Evolutionary conservation across 2,329 filamentous ascomycete species (phyloP).

Genomic region (Colletotrichum liaoningense): DNA sequence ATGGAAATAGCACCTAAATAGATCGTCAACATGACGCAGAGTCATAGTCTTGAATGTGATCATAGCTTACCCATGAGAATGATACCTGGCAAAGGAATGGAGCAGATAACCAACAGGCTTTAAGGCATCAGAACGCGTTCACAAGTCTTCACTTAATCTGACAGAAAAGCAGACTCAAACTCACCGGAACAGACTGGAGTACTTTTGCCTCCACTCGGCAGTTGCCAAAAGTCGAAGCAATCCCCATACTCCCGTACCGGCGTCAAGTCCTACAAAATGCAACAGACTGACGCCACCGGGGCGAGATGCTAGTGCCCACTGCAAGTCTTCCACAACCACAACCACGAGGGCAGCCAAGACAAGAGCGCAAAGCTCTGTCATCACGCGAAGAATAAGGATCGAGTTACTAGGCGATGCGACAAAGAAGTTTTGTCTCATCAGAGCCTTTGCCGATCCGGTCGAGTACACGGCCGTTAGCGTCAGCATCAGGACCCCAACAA

Average conservation of each 20-base stretch:
- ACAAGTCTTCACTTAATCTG: neutral
- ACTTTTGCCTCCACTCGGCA: slow-evolving; percentile 30
- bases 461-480: slow-evolving; percentile 27
- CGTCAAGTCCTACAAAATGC: slow-evolving; percentile 28
- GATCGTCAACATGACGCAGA: neutral
- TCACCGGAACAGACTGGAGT: slow-evolving; percentile 31
- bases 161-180: neutral
- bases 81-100: slow-evolving; percentile 23
- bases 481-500: slow-evolving; percentile 17
- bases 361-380: slow-evolving; percentile 28
- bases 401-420: slow-evolving; percentile 23
- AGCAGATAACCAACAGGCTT: slow-evolving; percentile 26
- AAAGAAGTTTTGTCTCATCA: slow-evolving; percentile 28
- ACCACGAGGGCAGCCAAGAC: slow-evolving; percentile 17
- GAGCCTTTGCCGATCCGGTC: slow-evolving; percentile 27
- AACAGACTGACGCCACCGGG: slow-evolving; percentile 21
- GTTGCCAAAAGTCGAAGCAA: slow-evolving; percentile 22
- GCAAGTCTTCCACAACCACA: slow-evolving; percentile 28
- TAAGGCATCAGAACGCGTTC: neutral
- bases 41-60: neutral
- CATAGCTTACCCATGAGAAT: slow-evolving; percentile 26
- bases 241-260: slow-evolving; percentile 29
- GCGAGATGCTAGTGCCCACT: slow-evolving; percentile 31
- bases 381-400: slow-evolving; percentile 20
- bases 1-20: slow-evolving; percentile 8